Conservation (phyloP, 495 filamentous ascomycete species). For the Penicillium crystallinum region DNA sequence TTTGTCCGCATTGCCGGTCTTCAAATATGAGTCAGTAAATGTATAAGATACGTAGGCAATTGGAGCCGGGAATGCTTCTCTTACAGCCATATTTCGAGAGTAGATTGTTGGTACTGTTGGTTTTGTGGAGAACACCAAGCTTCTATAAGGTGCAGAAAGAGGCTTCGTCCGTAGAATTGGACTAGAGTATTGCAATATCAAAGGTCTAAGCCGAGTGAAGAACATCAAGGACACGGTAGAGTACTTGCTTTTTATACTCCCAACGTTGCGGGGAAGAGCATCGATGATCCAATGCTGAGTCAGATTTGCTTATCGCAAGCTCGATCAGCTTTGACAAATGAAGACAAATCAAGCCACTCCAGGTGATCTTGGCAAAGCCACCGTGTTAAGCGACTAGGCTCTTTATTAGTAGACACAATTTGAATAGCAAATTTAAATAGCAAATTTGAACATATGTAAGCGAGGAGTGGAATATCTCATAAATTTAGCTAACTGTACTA, state of each 20-base stretch:
- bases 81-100: slow-evolving; percentile 41
- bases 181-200: slow-evolving; percentile 19
- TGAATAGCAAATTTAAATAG: no score
- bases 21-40: background rate
- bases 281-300: slow-evolving; percentile 20
- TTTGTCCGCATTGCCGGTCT: slow-evolving; percentile 33
- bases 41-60: background rate
- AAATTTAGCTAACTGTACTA: slow-evolving; percentile 1
- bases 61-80: background rate
- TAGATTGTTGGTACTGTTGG: slow-evolving; percentile 1
- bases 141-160: slow-evolving; percentile 10
- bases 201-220: slow-evolving; percentile 19
- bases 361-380: background rate
- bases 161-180: slow-evolving; percentile 12
- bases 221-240: slow-evolving; percentile 25
- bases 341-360: background rate
- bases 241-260: slow-evolving; percentile 7
- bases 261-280: slow-evolving; percentile 20
- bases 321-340: slow-evolving; percentile 33
- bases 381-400: background rate
- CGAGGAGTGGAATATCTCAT: background rate
- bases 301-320: slow-evolving; percentile 17
- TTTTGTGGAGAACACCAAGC: slow-evolving; percentile 23
- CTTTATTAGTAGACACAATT: no score
- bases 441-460: background rate